These are phyloP conservation scores for Penicillium parvum DNA, from an alignment of 495 filamentous ascomycete species.

Conservation along the genomic window DNA sequence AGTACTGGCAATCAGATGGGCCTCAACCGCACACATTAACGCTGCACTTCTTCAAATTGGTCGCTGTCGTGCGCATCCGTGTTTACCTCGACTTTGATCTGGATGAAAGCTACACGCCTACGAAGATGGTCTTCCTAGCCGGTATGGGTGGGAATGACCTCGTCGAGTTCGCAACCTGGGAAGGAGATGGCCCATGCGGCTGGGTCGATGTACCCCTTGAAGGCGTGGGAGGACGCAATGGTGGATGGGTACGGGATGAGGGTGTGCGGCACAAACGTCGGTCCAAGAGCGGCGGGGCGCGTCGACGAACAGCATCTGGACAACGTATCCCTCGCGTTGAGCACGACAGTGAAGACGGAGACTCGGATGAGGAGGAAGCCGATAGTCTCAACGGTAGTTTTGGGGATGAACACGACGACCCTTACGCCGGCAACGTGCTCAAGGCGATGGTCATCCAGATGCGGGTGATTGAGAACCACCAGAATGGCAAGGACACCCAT, in stretches of 20 bases:
- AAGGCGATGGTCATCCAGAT: constrained; percentile 85
- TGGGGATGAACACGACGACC: constrained; percentile 33
- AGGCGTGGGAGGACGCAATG: constrained; percentile 53
- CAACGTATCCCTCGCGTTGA: constrained; percentile 1
- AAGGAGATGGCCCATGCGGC: constrained; percentile 70
- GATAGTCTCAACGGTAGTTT: constrained; percentile 11
- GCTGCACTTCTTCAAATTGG: constrained; percentile 91
- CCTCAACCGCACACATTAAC: constrained; percentile 93
- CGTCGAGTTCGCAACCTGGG: constrained; percentile 73
- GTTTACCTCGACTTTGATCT: constrained; percentile 86
- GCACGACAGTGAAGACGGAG: constrained; percentile 4
- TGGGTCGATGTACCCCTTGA: constrained; percentile 83
- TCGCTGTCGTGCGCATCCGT: constrained; percentile 75
- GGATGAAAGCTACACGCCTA: constrained; percentile 97
- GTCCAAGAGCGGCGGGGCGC: constrained; percentile 5
- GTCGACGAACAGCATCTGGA: constrained; percentile 1
- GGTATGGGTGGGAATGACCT: constrained; percentile 86
- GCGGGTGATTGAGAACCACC: constrained; percentile 88
- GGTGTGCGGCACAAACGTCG: neutral
- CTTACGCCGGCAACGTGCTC: constrained; percentile 62
- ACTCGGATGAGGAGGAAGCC: constrained; percentile 1
- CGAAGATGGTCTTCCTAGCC: constrained; percentile 77
- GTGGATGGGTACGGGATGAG: constrained; percentile 33
- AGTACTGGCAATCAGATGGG: constrained; percentile 97
- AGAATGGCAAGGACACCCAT: constrained; percentile 99